Percentiles rank a stretch among this genome's conserved stretches.
phyloP scores from a whole-genome alignment of 495 filamentous ascomycete species.

The Entonaema liquescens region DNA sequence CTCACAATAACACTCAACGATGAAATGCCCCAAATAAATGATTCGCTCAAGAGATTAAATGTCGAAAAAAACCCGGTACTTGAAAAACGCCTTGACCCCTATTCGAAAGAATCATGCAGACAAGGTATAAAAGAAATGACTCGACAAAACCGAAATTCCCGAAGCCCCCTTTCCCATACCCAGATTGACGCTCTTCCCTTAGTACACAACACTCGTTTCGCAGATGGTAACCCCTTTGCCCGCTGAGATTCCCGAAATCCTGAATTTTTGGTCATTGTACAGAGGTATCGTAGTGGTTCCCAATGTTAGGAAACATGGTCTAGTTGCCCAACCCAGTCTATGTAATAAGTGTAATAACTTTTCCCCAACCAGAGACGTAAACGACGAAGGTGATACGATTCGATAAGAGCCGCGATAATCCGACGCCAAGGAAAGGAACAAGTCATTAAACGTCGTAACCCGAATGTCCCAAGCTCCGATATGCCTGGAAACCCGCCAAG shows the following conservation, averaged over 20 bases:
- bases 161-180: conserved; percentile 15
- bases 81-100: conserved; percentile 4
- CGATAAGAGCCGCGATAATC: conserved; percentile 34
- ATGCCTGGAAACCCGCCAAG: conserved; percentile 32
- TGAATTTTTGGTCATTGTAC: conserved; percentile 35
- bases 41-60: background rate
- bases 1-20: conserved; percentile 11
- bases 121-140: conserved; percentile 6
- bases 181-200: conserved; percentile 18
- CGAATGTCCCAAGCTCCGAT: conserved; percentile 31
- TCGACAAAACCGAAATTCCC: background rate
- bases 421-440: conserved; percentile 36
- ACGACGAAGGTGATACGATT: conserved; percentile 27
- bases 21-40: conserved; percentile 6
- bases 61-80: background rate
- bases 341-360: conserved; percentile 33
- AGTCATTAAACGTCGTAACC: conserved; percentile 46
- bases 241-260: conserved; percentile 29
- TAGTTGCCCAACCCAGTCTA: conserved; percentile 48
- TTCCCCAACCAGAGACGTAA: conserved; percentile 36
- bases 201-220: conserved; percentile 22
- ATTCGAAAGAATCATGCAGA: background rate
- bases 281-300: conserved; percentile 39
- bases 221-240: conserved; percentile 24
- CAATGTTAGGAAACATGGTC: conserved; percentile 30